Evolutionary conservation across 2,329 filamentous ascomycete genomes (phyloP).

Genomic region (Whalleya microplaca): DNA sequence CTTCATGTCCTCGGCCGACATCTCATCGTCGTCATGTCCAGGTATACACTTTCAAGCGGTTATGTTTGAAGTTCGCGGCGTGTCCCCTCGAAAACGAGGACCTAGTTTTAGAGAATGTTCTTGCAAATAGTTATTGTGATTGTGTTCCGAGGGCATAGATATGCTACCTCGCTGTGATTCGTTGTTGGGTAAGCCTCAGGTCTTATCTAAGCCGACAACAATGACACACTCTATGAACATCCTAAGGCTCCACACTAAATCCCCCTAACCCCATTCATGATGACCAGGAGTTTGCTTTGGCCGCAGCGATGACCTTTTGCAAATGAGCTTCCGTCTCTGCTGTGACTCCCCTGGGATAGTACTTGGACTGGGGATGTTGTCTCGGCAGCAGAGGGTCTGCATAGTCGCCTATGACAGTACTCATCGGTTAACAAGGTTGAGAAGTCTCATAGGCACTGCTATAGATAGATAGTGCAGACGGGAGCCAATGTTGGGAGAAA

Average conservation of each 20-base stretch:
- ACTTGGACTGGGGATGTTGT: constrained; percentile 35
- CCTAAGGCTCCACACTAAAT: background rate
- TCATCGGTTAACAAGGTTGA: constrained; percentile 1
- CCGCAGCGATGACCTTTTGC: constrained; percentile 39
- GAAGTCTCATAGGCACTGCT: background rate
- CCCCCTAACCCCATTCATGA: background rate
- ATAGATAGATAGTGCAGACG: background rate
- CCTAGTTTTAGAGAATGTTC: too few relatives aligned
- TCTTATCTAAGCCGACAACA: background rate
- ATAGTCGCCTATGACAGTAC: constrained; percentile 42
- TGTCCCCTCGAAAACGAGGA: too few relatives aligned
- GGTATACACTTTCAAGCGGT: too few relatives aligned
- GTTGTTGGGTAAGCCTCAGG: too few relatives aligned
- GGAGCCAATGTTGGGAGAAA: constrained; percentile 10
- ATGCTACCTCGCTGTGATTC: too few relatives aligned
- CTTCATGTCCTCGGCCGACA: too few relatives aligned
- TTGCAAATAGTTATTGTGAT: too few relatives aligned
- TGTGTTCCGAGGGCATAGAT: too few relatives aligned
- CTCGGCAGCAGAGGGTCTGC: constrained; percentile 52
- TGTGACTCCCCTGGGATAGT: constrained; percentile 45
- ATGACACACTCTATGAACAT: background rate
- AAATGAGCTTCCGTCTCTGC: constrained; percentile 46
- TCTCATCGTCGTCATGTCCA: too few relatives aligned
- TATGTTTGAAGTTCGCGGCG: too few relatives aligned
- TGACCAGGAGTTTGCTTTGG: constrained; percentile 20